phyloP scores from a whole-genome alignment of 2,329 filamentous ascomycete species.

The Botrytis porri region DNA sequence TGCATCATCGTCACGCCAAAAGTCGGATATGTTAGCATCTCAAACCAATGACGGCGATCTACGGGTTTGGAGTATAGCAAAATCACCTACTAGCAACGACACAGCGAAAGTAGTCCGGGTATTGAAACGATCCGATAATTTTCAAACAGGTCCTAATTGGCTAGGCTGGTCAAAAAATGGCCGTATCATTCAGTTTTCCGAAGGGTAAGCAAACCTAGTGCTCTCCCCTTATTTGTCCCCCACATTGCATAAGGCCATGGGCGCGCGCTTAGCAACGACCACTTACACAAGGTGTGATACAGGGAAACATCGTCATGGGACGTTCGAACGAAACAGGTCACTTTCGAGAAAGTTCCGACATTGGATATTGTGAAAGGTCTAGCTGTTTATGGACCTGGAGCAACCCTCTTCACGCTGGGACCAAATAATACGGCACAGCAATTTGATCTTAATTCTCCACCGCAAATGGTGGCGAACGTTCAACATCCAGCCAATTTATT shows the following conservation, averaged over 20 bases:
- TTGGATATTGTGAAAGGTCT: constrained; percentile 77
- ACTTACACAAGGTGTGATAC: constrained; percentile 38
- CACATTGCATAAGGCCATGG: constrained; percentile 37
- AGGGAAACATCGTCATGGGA: constrained; percentile 95
- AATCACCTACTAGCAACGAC: constrained; percentile 67
- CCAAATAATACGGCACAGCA: constrained; percentile 89
- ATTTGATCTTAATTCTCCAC: constrained; percentile 84
- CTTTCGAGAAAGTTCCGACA: constrained; percentile 83
- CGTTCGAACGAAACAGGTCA: constrained; percentile 95
- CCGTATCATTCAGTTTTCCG: constrained; percentile 86
- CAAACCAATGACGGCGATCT: constrained; percentile 91
- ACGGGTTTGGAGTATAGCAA: constrained; percentile 94
- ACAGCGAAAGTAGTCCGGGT: constrained; percentile 85
- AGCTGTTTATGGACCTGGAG: constrained; percentile 83
- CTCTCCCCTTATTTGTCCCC: constrained; percentile 18
- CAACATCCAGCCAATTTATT: constrained; percentile 79
- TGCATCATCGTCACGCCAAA: constrained; percentile 91
- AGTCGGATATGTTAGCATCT: constrained; percentile 95
- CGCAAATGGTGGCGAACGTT: constrained; percentile 78
- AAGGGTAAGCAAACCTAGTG: constrained; percentile 63
- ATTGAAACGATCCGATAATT: constrained; percentile 74
- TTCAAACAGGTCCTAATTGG: constrained; percentile 79
- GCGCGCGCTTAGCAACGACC: constrained; percentile 48
- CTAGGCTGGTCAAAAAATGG: constrained; percentile 99
- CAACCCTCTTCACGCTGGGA: constrained; percentile 88